Evolutionary conservation across 2,329 filamentous ascomycete genomes (phyloP).

Genomic region (Fonsecaea monophora): DNA sequence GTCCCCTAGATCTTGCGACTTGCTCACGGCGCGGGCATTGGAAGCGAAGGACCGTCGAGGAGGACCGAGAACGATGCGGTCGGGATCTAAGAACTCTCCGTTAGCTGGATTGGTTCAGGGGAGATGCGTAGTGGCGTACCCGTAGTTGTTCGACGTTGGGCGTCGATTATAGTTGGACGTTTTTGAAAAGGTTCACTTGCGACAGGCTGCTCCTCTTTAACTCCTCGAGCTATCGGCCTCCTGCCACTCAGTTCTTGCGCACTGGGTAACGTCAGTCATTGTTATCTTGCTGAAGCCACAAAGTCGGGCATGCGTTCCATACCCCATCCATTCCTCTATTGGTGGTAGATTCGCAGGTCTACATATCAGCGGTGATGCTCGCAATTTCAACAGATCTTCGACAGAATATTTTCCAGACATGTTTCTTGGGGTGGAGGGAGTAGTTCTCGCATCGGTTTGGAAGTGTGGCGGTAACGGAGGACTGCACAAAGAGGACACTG

Average conservation of each 20-base stretch:
- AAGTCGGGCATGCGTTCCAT: constrained; percentile 39
- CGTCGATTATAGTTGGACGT: constrained; percentile 52
- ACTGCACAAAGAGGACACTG: neutral
- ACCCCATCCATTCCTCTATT: constrained; percentile 97
- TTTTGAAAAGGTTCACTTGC: constrained; percentile 38
- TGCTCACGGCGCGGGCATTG: constrained; percentile 58
- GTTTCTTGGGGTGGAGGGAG: constrained; percentile 16
- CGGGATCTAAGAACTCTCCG: constrained; percentile 55
- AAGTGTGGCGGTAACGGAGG: constrained; percentile 9
- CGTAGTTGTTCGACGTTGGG: constrained; percentile 57
- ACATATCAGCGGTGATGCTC: constrained; percentile 80
- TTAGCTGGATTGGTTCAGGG: constrained; percentile 31
- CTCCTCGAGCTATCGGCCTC: constrained; percentile 31
- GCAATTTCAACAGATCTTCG: constrained; percentile 76
- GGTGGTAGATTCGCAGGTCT: constrained; percentile 82
- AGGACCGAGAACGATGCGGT: constrained; percentile 85
- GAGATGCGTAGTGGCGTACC: constrained; percentile 47
- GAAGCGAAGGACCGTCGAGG: constrained; percentile 83
- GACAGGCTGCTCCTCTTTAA: constrained; percentile 32
- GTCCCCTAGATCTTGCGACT: constrained; percentile 41
- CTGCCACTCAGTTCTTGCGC: constrained; percentile 50
- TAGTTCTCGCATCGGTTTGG: constrained; percentile 29
- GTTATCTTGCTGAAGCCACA: constrained; percentile 13
- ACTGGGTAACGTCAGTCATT: constrained; percentile 44
- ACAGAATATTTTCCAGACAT: constrained; percentile 70